Evolutionary conservation across 306 rosid species (phyloP).

Genomic region (Alnus rubra): DNA sequence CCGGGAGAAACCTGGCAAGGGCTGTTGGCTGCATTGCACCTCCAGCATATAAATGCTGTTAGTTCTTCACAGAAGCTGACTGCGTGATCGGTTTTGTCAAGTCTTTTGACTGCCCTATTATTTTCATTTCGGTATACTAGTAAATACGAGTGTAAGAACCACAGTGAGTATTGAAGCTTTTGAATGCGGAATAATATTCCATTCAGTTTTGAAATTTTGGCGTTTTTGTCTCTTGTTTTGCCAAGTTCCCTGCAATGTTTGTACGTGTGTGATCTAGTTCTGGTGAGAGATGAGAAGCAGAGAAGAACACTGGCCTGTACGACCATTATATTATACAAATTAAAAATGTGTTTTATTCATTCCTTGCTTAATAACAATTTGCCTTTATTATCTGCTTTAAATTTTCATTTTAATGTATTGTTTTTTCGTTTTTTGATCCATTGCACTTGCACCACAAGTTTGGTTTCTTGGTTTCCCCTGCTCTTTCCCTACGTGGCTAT

Average conservation of each 20-base stretch:
- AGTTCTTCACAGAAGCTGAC: slow-evolving; percentile 80
- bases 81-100: slow-evolving; percentile 47
- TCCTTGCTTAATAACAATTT: background rate
- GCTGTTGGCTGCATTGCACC: slow-evolving; percentile 76
- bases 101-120: slow-evolving; percentile 12
- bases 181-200: slow-evolving; percentile 25
- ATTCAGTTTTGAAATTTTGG: slow-evolving; percentile 25
- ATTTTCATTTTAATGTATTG: background rate
- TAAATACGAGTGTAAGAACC: slow-evolving; percentile 60
- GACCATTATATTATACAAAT: slow-evolving; percentile 26
- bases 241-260: background rate
- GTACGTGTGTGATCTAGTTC: slow-evolving; percentile 33
- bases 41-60: slow-evolving; percentile 66
- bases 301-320: slow-evolving; percentile 21
- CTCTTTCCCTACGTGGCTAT: background rate
- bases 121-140: slow-evolving; percentile 46
- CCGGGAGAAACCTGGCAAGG: slow-evolving; percentile 82
- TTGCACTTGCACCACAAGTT: background rate
- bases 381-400: background rate
- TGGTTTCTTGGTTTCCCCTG: background rate
- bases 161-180: slow-evolving; percentile 35
- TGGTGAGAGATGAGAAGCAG: slow-evolving; percentile 28
- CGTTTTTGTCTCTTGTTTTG: background rate
- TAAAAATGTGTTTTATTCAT: background rate
- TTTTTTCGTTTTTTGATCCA: background rate